Conservation (phyloP, 2,329 filamentous ascomycete species). For the Hypocreales sp. region DNA sequence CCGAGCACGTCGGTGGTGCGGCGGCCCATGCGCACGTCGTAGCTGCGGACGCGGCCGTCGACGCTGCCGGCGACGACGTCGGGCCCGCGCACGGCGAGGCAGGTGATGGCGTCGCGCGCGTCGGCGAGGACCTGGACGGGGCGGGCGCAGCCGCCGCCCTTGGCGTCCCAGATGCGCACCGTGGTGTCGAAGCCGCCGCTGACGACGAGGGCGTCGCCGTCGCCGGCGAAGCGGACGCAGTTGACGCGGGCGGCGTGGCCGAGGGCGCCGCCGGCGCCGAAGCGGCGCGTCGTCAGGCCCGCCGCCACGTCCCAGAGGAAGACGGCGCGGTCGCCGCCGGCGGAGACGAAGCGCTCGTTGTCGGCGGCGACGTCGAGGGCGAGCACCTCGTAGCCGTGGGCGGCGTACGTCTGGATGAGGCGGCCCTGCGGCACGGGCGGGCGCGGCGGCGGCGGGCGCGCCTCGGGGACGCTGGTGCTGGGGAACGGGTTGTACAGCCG, state of each 20-base stretch:
- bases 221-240: constrained; percentile 62
- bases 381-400: constrained; percentile 86
- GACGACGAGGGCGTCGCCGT: constrained; percentile 56
- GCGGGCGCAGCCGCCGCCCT: constrained; percentile 33
- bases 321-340: constrained; percentile 77
- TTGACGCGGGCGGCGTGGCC: constrained; percentile 66
- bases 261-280: constrained; percentile 43
- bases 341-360: constrained; percentile 76
- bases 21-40: constrained; percentile 67
- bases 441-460: constrained; percentile 10
- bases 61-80: constrained; percentile 65
- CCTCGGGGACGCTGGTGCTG: constrained; percentile 20
- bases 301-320: constrained; percentile 91
- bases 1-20: constrained; percentile 57
- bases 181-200: constrained; percentile 62
- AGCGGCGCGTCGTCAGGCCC: constrained; percentile 62
- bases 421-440: constrained; percentile 27
- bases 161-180: constrained; percentile 62
- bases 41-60: constrained; percentile 66
- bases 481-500: constrained; percentile 70
- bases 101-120: constrained; percentile 52
- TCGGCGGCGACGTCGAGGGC: constrained; percentile 58
- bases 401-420: constrained; percentile 76
- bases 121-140: constrained; percentile 61
- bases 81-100: constrained; percentile 28